Conservation (phyloP, 192 early-diverging fungal species). For the Linderina pennispora region DNA sequence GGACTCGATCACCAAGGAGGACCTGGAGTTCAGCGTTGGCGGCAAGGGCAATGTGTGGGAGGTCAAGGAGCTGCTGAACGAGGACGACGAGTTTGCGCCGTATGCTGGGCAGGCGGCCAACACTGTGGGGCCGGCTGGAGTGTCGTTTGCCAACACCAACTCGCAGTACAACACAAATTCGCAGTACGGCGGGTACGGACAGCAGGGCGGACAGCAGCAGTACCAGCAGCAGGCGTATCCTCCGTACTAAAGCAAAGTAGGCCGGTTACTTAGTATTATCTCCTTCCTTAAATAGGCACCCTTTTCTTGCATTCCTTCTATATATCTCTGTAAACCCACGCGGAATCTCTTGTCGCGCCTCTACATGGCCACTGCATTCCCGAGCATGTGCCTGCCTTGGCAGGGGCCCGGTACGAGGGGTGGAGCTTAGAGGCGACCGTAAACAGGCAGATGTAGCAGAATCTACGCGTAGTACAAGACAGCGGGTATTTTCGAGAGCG, state of each 20-base stretch:
- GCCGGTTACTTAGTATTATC: background rate
- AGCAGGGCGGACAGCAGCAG: constrained; percentile 13
- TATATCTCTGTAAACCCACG: no score
- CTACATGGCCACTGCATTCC: no score
- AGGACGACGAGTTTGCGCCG: constrained; percentile 46
- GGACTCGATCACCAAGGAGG: constrained; percentile 99
- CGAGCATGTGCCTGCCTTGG: no score
- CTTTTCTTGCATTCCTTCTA: background rate
- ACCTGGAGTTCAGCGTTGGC: constrained; percentile 86
- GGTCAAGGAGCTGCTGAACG: constrained; percentile 62
- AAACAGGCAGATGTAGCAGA: no score
- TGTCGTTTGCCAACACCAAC: constrained; percentile 44
- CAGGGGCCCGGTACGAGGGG: no score
- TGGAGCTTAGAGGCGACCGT: no score
- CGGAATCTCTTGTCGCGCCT: no score
- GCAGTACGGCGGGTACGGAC: constrained; percentile 18
- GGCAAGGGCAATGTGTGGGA: constrained; percentile 75
- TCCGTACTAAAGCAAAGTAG: constrained; percentile 12
- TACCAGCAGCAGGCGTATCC: constrained; percentile 28
- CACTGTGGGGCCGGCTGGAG: constrained; percentile 42
- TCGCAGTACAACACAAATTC: constrained; percentile 35
- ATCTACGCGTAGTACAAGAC: no score
- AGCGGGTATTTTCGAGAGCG: no score
- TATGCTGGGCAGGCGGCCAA: constrained; percentile 43
- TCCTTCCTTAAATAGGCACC: background rate